These are phyloP conservation scores for Rosa lucieae DNA, from an alignment of 306 rosid genomes.

Conservation along the genomic window DNA sequence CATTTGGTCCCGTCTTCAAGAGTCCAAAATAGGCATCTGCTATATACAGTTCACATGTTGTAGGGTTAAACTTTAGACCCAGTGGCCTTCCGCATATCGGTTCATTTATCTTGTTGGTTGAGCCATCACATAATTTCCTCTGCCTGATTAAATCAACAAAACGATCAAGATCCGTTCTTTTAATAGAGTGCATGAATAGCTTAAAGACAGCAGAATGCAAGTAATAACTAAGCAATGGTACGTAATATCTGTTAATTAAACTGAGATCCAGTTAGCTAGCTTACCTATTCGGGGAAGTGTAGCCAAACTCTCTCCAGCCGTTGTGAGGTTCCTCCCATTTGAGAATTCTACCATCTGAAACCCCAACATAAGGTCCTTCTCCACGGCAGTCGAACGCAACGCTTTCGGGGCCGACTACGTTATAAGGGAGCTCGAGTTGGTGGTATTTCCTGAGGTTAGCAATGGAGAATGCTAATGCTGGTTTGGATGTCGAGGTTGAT, in stretches of 20 bases:
- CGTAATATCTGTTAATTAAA: no score
- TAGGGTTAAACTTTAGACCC: slow-evolving; percentile 37
- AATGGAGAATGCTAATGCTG: neutral
- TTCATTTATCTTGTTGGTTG: slow-evolving; percentile 27
- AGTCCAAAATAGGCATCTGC: slow-evolving; percentile 63
- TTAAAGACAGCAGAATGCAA: neutral
- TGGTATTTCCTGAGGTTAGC: slow-evolving; percentile 17
- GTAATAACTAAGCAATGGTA: neutral
- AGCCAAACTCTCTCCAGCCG: slow-evolving; percentile 48
- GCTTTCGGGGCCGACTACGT: slow-evolving; percentile 54
- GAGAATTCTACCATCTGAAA: slow-evolving; percentile 61
- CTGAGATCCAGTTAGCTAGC: neutral
- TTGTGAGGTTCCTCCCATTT: slow-evolving; percentile 38
- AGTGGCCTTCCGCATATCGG: slow-evolving; percentile 60
- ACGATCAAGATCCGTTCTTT: neutral
- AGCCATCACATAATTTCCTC: slow-evolving; percentile 42
- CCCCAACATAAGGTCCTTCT: slow-evolving; percentile 54
- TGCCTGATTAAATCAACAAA: slow-evolving; percentile 23
- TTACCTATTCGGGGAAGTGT: slow-evolving; percentile 48
- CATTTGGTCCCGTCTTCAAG: slow-evolving; percentile 35
- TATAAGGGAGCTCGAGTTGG: slow-evolving; percentile 28
- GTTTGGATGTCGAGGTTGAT: neutral
- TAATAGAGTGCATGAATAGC: neutral
- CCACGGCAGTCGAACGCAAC: slow-evolving; percentile 64
- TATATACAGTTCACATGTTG: slow-evolving; percentile 36